Percentiles rank a stretch among this genome's conserved stretches.
Conservation (phyloP, 2,329 filamentous ascomycete species). For the Diplodia corticola region DNA sequence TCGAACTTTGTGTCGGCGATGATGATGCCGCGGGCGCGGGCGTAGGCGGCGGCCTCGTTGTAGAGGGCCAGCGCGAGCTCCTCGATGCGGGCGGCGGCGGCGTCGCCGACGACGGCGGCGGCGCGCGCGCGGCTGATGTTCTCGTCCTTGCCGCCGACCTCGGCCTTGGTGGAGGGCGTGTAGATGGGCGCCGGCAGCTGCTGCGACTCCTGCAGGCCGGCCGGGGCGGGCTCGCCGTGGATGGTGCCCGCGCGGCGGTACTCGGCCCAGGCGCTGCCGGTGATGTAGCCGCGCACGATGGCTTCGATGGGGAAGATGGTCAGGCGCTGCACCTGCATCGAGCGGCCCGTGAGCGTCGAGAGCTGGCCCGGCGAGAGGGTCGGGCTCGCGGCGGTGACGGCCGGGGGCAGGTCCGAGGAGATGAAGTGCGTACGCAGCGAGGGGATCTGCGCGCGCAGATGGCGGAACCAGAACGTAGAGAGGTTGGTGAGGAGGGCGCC, state of each 20-base stretch:
- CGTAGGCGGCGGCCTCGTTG: constrained; percentile 62
- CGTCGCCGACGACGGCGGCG: constrained; percentile 62
- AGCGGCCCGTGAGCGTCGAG: constrained; percentile 57
- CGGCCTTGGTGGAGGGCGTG: constrained; percentile 84
- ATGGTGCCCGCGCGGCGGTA: constrained; percentile 74
- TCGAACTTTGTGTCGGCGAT: constrained; percentile 79
- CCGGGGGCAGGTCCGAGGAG: constrained; percentile 56
- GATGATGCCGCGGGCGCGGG: constrained; percentile 66
- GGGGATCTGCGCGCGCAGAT: constrained; percentile 59
- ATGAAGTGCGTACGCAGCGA: constrained; percentile 64
- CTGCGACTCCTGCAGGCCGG: constrained; percentile 69
- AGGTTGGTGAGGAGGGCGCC: constrained; percentile 67
- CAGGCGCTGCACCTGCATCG: constrained; percentile 75
- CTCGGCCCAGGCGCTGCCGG: constrained; percentile 80
- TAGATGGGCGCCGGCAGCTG: constrained; percentile 69
- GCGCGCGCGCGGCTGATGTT: constrained; percentile 66
- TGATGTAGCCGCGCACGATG: constrained; percentile 88
- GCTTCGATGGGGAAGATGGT: constrained; percentile 77
- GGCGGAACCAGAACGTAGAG: constrained; percentile 67
- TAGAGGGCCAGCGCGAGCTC: constrained; percentile 66
- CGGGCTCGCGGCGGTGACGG: constrained; percentile 39
- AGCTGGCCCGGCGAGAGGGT: constrained; percentile 31
- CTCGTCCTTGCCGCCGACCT: constrained; percentile 75
- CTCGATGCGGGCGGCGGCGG: constrained; percentile 66
- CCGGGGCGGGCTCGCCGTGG: constrained; percentile 70